Evolutionary conservation across 805 yeast species (phyloP).

Genomic region (Candida xyloterini): DNA sequence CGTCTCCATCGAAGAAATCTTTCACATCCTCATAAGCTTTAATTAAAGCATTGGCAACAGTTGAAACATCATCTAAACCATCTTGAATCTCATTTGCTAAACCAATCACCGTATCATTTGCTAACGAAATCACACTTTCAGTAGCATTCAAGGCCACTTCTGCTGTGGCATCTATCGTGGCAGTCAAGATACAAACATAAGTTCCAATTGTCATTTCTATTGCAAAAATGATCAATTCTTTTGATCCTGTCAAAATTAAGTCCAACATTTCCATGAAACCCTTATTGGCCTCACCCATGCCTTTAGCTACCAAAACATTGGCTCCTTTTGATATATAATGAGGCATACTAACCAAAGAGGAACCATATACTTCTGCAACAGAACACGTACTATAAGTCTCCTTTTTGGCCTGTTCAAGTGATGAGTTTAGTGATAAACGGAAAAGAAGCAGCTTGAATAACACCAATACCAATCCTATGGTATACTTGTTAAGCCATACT

Average conservation of each 20-base stretch:
- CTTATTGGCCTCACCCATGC: slow-evolving; percentile 47
- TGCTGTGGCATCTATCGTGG: slow-evolving; percentile 70
- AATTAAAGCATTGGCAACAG: slow-evolving; percentile 53
- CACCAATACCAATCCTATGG: slow-evolving; percentile 53
- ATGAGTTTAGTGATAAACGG: slow-evolving; percentile 40
- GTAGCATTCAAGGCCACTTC: slow-evolving; percentile 73
- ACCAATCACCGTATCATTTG: slow-evolving; percentile 56
- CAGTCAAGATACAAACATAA: slow-evolving; percentile 74
- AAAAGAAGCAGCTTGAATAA: slow-evolving; percentile 62
- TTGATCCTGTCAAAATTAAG: slow-evolving; percentile 52
- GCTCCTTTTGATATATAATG: slow-evolving; percentile 54
- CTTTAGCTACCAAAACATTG: slow-evolving; percentile 46
- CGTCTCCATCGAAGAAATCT: slow-evolving; percentile 51
- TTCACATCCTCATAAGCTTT: slow-evolving; percentile 42
- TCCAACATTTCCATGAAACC: slow-evolving; percentile 44
- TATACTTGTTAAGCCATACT: slow-evolving; percentile 61
- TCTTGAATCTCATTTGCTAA: slow-evolving; percentile 61
- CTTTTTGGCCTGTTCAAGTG: slow-evolving; percentile 39
- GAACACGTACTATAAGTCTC: slow-evolving; percentile 45
- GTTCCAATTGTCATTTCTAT: slow-evolving; percentile 81
- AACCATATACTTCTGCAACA: slow-evolving; percentile 40
- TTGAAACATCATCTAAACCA: slow-evolving; percentile 61
- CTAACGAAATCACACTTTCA: slow-evolving; percentile 53
- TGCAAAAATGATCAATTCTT: slow-evolving; percentile 57
- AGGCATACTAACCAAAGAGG: slow-evolving; percentile 45